Conservation (phyloP, 1,284 basidiomycete species). For the Ustilago trichophora region DNA sequence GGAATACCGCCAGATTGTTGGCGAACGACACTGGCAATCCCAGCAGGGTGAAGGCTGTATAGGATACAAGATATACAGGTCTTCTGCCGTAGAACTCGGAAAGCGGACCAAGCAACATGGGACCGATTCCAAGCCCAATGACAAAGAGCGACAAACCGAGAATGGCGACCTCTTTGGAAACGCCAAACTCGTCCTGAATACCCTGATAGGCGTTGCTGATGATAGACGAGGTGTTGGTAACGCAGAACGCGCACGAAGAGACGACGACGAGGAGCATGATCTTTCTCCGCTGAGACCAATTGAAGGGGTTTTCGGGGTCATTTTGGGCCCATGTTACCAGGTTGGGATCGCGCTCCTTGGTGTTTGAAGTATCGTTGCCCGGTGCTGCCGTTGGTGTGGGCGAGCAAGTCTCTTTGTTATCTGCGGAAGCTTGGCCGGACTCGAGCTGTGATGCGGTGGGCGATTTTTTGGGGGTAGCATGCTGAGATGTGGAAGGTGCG, state of each 20-base stretch:
- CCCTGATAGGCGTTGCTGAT: slow-evolving; percentile 59
- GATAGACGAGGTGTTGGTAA: slow-evolving; percentile 52
- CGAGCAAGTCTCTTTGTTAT: too few species aligned
- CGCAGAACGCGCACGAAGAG: slow-evolving; percentile 41
- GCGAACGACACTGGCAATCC: slow-evolving; percentile 55
- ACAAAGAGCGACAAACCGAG: slow-evolving; percentile 77
- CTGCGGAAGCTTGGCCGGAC: too few species aligned
- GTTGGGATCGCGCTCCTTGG: slow-evolving; percentile 19
- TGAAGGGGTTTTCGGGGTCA: slow-evolving; percentile 48
- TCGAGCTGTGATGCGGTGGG: too few species aligned
- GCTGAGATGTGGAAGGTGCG: slow-evolving; percentile 11
- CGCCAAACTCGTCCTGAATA: slow-evolving; percentile 71
- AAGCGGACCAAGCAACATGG: slow-evolving; percentile 70
- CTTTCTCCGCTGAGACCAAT: slow-evolving; percentile 34
- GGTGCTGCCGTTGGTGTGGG: background rate
- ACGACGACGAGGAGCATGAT: slow-evolving; percentile 36
- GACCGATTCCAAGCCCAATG: slow-evolving; percentile 67
- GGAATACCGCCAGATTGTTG: slow-evolving; percentile 60
- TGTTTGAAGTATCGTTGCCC: background rate
- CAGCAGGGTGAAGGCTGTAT: slow-evolving; percentile 44
- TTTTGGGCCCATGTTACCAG: slow-evolving; percentile 38
- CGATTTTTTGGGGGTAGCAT: slow-evolving; percentile 3
- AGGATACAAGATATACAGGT: slow-evolving; percentile 53
- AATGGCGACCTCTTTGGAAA: slow-evolving; percentile 76
- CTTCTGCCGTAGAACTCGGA: slow-evolving; percentile 72